phyloP scores from a whole-genome alignment of 1,139 yeast genomes.

The Candida albicans region DNA sequence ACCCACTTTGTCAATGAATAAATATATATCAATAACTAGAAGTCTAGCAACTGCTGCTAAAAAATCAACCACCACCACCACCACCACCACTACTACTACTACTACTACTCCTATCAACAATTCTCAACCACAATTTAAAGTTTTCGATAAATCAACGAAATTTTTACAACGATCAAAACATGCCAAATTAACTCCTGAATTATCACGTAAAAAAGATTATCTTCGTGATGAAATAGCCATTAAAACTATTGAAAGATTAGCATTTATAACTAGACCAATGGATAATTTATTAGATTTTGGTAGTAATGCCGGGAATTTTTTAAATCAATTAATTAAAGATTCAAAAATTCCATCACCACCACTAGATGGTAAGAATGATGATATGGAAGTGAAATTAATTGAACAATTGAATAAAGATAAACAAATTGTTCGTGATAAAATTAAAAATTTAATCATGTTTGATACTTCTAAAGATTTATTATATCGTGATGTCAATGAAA shows the following conservation, averaged over 20 bases:
- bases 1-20: not conserved
- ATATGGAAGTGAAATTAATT: slow-evolving; percentile 28
- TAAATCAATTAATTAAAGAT: slow-evolving; percentile 36
- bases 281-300: slow-evolving; percentile 69
- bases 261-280: slow-evolving; percentile 69
- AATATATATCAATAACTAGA: slow-evolving; percentile 9
- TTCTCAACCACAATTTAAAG: slow-evolving; percentile 42
- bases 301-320: slow-evolving; percentile 64
- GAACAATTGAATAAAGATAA: slow-evolving; percentile 54
- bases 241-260: slow-evolving; percentile 71
- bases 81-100: not conserved
- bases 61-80: slow-evolving; percentile 13
- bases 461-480: slow-evolving; percentile 62
- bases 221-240: slow-evolving; percentile 72
- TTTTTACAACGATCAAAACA: slow-evolving; percentile 58
- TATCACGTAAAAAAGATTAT: slow-evolving; percentile 67
- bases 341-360: slow-evolving; percentile 22
- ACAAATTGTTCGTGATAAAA: slow-evolving; percentile 47
- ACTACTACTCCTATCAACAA: slow-evolving; percentile 8
- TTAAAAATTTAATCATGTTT: slow-evolving; percentile 62
- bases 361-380: slow-evolving; percentile 21
- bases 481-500: slow-evolving; percentile 43
- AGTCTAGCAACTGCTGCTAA: slow-evolving; percentile 25
- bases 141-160: slow-evolving; percentile 68
- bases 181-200: slow-evolving; percentile 39